Conservation (phyloP, 352 stramenopile genomes). For the Globisporangium heterothallicum region DNA sequence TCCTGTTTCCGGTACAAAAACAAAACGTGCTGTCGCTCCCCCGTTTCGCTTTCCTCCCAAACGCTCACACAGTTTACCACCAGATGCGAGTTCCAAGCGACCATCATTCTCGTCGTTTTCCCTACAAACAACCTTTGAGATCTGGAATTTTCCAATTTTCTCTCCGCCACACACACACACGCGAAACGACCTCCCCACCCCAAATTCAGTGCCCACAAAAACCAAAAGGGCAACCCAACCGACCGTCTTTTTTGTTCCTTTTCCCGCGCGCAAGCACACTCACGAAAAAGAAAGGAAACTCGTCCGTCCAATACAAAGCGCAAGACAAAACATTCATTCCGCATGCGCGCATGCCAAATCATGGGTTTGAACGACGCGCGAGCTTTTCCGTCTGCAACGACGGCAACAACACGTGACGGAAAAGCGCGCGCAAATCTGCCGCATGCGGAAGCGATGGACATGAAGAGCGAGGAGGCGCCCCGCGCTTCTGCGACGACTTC, state of each 20-base stretch:
- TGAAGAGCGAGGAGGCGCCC: neutral
- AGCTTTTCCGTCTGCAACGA: neutral
- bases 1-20: neutral
- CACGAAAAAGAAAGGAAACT: constrained; percentile 5
- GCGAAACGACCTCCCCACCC: neutral
- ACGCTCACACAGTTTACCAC: neutral
- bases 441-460: neutral
- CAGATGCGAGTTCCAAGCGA: neutral
- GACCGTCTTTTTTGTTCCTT: neutral
- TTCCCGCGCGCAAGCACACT: neutral
- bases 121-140: constrained; percentile 7
- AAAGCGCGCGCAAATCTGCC: neutral
- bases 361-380: neutral
- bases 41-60: neutral
- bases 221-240: neutral
- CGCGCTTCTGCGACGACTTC: too few species aligned
- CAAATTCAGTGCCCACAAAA: too few species aligned
- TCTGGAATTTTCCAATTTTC: constrained; percentile 17
- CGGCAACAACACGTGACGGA: neutral
- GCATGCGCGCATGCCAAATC: neutral
- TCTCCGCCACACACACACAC: constrained; percentile 1
- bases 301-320: constrained; percentile 7
- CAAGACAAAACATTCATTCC: constrained; percentile 8
- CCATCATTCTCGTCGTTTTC: constrained; percentile 1
- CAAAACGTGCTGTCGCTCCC: neutral